Conservation (phyloP, 1,284 basidiomycete genomes). For the Hymenochaete sp. region DNA sequence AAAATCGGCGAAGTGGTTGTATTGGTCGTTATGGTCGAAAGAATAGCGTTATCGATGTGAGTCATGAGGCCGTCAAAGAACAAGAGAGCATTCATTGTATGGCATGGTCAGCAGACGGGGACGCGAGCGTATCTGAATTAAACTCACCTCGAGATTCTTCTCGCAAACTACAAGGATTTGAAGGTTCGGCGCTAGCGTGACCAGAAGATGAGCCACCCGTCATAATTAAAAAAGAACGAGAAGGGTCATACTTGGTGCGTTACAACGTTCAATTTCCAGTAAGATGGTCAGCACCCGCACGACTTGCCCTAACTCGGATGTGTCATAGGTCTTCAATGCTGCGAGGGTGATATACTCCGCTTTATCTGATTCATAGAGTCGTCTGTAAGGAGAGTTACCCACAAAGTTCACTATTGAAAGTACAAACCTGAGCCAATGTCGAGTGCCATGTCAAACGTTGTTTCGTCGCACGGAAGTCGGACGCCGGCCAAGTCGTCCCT, state of each 20-base stretch:
- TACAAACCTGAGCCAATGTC: constrained; percentile 51
- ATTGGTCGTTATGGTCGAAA: no score
- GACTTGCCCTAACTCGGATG: constrained; percentile 64
- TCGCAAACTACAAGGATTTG: constrained; percentile 8
- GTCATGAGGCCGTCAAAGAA: no score
- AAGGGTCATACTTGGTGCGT: constrained; percentile 22
- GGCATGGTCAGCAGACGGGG: no score
- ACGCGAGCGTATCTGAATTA: no score
- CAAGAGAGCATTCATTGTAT: no score
- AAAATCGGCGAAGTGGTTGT: constrained; percentile 5
- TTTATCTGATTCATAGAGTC: constrained; percentile 18
- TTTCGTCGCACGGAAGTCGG: constrained; percentile 66
- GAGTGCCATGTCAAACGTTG: constrained; percentile 63
- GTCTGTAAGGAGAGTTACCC: constrained; percentile 7
- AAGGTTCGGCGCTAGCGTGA: constrained; percentile 7
- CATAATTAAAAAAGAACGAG: constrained; percentile 2
- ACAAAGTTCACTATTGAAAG: constrained; percentile 18
- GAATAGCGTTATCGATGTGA: no score
- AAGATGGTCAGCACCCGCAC: constrained; percentile 59
- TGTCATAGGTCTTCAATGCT: constrained; percentile 47
- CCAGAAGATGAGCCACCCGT: neutral
- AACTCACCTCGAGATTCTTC: constrained; percentile 12
- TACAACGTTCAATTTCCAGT: constrained; percentile 33
- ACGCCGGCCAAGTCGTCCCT: constrained; percentile 47
- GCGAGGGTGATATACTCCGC: constrained; percentile 59